These are phyloP conservation scores for Kazachstania taianensis DNA, from an alignment of 805 yeast species.

Conservation along the genomic window DNA sequence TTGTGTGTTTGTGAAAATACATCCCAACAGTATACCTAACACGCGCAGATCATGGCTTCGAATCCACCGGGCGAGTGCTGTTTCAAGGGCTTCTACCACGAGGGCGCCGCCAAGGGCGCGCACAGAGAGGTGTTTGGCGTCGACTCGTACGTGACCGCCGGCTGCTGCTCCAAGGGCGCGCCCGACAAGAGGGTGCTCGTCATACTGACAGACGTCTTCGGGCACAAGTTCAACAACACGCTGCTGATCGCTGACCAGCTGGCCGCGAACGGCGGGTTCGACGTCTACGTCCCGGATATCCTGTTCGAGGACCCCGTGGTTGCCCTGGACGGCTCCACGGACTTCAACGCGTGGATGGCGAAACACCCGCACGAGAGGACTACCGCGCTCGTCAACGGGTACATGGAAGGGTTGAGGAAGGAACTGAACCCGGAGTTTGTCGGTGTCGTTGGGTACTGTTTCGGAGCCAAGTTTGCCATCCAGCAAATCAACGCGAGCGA, in stretches of 20 bases:
- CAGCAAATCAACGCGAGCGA: constrained; percentile 32
- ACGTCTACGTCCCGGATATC: constrained; percentile 69
- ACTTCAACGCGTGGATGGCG: constrained; percentile 39
- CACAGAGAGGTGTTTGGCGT: constrained; percentile 35
- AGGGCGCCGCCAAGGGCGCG: constrained; percentile 42
- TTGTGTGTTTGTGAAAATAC: too few relatives aligned
- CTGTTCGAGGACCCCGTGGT: constrained; percentile 41
- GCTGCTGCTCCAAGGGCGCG: too few relatives aligned
- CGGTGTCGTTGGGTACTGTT: constrained; percentile 70
- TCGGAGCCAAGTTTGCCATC: constrained; percentile 65
- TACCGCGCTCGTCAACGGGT: constrained; percentile 39
- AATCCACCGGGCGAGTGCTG: constrained; percentile 45
- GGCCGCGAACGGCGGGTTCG: constrained; percentile 46
- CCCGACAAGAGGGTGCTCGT: constrained; percentile 42
- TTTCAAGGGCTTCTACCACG: constrained; percentile 33
- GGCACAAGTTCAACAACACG: constrained; percentile 47
- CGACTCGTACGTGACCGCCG: constrained; percentile 38
- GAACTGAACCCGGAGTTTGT: constrained; percentile 40
- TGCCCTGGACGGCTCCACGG: constrained; percentile 17
- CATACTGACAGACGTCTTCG: constrained; percentile 61
- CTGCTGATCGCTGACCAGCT: constrained; percentile 57
- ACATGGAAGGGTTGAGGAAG: constrained; percentile 35
- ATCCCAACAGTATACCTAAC: too few relatives aligned
- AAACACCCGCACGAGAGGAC: constrained; percentile 44
- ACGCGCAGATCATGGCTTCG: constrained; percentile 44